Conservation (phyloP, 2,329 filamentous ascomycete species). For the Cadophora malorum region DNA sequence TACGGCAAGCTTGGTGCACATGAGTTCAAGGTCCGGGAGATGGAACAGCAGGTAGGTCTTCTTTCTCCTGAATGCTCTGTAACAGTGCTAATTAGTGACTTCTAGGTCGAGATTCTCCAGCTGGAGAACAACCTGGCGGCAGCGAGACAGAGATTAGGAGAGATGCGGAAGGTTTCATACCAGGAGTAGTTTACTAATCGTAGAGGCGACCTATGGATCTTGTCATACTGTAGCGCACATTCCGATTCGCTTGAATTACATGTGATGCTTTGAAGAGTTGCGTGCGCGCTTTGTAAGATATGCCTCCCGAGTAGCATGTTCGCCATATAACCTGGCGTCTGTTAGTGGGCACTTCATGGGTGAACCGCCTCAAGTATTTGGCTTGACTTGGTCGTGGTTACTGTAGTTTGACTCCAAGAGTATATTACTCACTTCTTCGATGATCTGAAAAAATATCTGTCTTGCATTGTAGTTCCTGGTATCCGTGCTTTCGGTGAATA, state of each 20-base stretch:
- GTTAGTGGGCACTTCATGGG: not conserved
- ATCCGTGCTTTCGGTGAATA: no score
- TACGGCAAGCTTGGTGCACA: slow-evolving; percentile 88
- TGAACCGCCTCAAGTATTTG: not conserved
- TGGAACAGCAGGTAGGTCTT: slow-evolving; percentile 92
- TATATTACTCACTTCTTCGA: no score
- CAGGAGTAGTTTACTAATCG: slow-evolving; percentile 39
- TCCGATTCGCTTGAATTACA: not conserved
- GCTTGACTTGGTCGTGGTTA: not conserved
- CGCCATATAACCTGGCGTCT: not conserved
- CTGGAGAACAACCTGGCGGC: slow-evolving; percentile 85
- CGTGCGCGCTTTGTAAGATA: not conserved
- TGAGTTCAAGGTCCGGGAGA: slow-evolving; percentile 98
- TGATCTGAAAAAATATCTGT: no score
- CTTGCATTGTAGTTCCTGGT: no score
- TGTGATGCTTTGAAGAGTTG: not conserved
- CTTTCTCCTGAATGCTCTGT: slow-evolving; percentile 1
- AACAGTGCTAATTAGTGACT: slow-evolving; percentile 28
- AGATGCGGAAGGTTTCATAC: slow-evolving; percentile 73
- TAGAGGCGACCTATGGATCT: not conserved
- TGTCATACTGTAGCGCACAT: not conserved
- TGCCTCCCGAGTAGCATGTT: not conserved
- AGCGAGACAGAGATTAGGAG: slow-evolving; percentile 83
- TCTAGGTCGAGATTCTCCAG: slow-evolving; percentile 93
- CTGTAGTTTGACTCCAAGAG: no score